Evolutionary conservation across 2,329 filamentous ascomycete species (phyloP), one percentile per base, ranked within the genome.

Genomic region (Epichloe uncinata): DNA sequence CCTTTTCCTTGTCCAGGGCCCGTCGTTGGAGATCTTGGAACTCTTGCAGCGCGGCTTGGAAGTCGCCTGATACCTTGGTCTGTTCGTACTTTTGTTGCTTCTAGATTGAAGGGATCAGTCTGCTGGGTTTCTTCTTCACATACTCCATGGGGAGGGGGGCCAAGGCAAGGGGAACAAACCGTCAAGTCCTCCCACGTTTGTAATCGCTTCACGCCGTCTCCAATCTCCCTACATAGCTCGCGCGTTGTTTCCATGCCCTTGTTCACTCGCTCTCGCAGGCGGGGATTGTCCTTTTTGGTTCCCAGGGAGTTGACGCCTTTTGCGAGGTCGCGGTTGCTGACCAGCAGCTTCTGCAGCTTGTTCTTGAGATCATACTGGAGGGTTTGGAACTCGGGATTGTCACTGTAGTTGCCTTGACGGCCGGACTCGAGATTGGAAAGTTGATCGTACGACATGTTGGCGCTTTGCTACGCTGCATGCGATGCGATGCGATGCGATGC

Each of bases 1-100:
- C 85, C 53, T 90, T 84, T 66, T 97, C 86, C 65, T 95, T 96
- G 65, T 97, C 91, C 53, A 97, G 77, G 9, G 91, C 90, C 57
- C 81, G 79, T 53, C 89, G 82, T 69, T 97, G 93, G n/a, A 97
- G 79, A 50, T 77, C 77, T 70, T 97, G 91, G 69, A 98, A 98
- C 60, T 96, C 90, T 58, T 84, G 81, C 52, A 97, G 79, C 45
- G 87, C 86, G 36, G 86, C 79, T 63, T 90, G 86, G 73, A 97
- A 96, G 65, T 97, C 90, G 62, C 87, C 86, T 54, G 88, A 91
- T 35, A 98, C 78, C 66, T 97, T 97, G 58, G 91, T 87, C 62
- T 96, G 91, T 20, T 89, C 93, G 73, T 95, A 97, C 68, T 91
- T 94, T 73, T 98, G 93, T 49, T 88, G 86, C 53, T 91, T 87